phyloP scores from a whole-genome alignment of 257 asterid species.

The Petrea volubilis region DNA sequence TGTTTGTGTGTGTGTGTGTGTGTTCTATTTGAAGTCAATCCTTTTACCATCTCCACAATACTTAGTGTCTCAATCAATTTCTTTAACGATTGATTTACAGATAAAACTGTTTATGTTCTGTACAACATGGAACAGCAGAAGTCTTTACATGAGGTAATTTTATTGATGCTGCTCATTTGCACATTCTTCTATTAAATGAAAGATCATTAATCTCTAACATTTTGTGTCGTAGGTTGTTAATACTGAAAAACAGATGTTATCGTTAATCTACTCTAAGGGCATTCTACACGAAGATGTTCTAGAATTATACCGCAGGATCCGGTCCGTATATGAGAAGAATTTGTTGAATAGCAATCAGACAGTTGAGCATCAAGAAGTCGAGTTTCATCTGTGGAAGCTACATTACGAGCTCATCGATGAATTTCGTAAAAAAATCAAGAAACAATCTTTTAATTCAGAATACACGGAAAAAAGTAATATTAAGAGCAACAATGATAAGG shows the following conservation, averaged over 20 bases:
- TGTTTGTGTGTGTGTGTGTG: not conserved
- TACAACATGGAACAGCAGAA: constrained; percentile 43
- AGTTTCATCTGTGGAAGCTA: constrained; percentile 81
- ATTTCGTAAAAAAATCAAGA: constrained; percentile 65
- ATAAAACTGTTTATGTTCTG: not conserved
- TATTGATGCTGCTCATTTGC: constrained; percentile 21
- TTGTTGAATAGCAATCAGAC: constrained; percentile 48
- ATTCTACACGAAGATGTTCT: constrained; percentile 50
- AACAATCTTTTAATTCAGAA: constrained; percentile 34
- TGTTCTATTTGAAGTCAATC: not conserved
- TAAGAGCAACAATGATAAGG: constrained; percentile 32
- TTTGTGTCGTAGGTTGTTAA: constrained; percentile 46
- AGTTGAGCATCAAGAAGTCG: constrained; percentile 70
- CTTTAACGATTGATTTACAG: constrained; percentile 6
- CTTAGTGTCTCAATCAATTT: not conserved
- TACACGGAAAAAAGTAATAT: constrained; percentile 26
- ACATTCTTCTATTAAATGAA: not conserved
- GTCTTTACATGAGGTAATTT: constrained; percentile 56
- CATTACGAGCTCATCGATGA: constrained; percentile 86
- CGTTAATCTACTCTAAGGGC: constrained; percentile 61
- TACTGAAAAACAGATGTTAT: constrained; percentile 60
- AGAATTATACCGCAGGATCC: constrained; percentile 56
- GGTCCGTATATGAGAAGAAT: constrained; percentile 54
- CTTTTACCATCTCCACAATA: not conserved
- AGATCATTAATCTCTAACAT: constrained; percentile 10